phyloP scores from a whole-genome alignment of 2,329 filamentous ascomycete genomes.

The Aurifilum marmelostoma region DNA sequence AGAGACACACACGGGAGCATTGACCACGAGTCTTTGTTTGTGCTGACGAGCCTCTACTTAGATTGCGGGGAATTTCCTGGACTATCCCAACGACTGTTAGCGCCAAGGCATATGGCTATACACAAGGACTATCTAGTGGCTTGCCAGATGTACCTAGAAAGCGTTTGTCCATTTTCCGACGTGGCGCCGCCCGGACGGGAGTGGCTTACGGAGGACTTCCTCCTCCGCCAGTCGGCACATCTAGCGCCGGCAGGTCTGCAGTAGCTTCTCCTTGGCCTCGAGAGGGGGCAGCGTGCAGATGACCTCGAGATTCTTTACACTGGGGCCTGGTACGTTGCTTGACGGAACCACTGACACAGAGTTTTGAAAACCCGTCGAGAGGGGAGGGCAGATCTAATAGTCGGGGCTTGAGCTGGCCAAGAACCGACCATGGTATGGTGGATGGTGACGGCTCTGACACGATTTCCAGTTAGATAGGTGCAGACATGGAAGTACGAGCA shows the following conservation, averaged over 20 bases:
- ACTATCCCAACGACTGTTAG: background rate
- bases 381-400: background rate
- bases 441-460: background rate
- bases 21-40: background rate
- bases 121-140: background rate
- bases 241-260: conserved; percentile 16
- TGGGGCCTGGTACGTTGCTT: background rate
- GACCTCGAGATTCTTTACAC: background rate
- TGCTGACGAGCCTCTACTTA: background rate
- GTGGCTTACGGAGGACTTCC: conserved; percentile 6
- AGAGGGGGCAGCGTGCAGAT: background rate
- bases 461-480: background rate
- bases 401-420: background rate
- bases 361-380: no score
- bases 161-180: background rate
- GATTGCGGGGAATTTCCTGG: background rate
- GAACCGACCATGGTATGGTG: background rate
- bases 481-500: background rate
- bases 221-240: background rate
- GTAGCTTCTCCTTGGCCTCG: background rate
- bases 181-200: conserved; percentile 1
- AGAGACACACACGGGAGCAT: background rate
- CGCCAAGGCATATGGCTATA: background rate
- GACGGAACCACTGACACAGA: background rate
- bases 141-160: background rate